Percentiles rank a stretch among this genome's conserved stretches.
Evolutionary conservation across 2,329 filamentous ascomycete species (phyloP).

Genomic region (Hortaea werneckii): DNA sequence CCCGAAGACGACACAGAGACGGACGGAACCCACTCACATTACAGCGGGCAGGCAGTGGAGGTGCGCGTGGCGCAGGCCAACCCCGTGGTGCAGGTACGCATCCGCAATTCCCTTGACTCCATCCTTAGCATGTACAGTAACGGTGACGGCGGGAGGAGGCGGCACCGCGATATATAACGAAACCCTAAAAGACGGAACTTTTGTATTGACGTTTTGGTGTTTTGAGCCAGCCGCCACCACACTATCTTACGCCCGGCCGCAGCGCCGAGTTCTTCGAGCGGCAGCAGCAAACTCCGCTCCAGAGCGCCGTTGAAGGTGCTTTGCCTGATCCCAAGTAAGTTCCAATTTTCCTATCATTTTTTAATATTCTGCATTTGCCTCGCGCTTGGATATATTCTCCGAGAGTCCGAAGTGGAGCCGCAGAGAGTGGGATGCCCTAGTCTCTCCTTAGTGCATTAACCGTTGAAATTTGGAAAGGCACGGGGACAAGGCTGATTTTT

Average conservation of each 20-base stretch:
- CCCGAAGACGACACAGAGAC: conserved; percentile 8
- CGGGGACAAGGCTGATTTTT: not conserved
- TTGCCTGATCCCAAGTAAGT: conserved; percentile 20
- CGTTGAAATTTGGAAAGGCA: too few relatives aligned
- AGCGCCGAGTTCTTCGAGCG: conserved; percentile 1
- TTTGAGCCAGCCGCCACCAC: conserved; percentile 6
- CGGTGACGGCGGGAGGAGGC: not conserved
- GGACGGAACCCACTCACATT: conserved; percentile 13
- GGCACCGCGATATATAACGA: too few relatives aligned
- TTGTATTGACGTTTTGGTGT: conserved; percentile 9
- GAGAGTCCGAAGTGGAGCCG: too few relatives aligned
- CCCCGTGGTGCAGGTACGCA: conserved; percentile 21
- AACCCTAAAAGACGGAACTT: not conserved
- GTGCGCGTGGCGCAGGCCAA: conserved; percentile 13
- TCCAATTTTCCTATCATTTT: not conserved
- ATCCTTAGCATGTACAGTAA: conserved; percentile 16
- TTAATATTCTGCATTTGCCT: too few relatives aligned
- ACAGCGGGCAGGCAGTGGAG: conserved; percentile 18
- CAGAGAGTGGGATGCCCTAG: too few relatives aligned
- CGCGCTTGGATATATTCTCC: too few relatives aligned
- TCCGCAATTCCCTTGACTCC: conserved; percentile 18
- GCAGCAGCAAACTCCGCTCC: conserved; percentile 8
- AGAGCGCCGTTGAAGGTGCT: conserved; percentile 14
- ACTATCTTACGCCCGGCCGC: conserved; percentile 2
- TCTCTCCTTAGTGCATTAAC: too few relatives aligned